These are phyloP conservation scores for Gorgonomyces haynaldii DNA, from an alignment of 192 early-diverging fungal genomes.

Conservation along the genomic window DNA sequence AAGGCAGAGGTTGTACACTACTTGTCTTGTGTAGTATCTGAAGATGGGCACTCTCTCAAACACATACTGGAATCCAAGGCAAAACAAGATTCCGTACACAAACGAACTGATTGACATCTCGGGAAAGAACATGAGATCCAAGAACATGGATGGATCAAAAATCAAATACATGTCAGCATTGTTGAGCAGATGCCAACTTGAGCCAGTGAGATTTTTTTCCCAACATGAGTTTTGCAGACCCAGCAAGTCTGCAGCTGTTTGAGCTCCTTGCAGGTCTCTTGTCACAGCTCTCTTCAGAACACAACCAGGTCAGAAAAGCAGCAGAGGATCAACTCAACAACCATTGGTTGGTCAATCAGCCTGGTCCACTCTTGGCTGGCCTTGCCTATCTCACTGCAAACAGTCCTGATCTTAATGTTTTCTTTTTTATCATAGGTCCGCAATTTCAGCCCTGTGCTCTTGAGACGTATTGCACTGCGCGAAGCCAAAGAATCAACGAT, in stretches of 20 bases:
- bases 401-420: constrained; percentile 32
- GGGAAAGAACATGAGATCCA: no score
- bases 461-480: constrained; percentile 55
- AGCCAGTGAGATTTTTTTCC: constrained; percentile 4
- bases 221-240: not conserved
- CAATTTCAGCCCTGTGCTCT: constrained; percentile 53
- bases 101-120: no score
- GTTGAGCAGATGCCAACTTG: not conserved
- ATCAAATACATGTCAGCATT: no score
- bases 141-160: no score
- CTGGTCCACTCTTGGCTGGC: constrained; percentile 43
- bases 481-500: not conserved
- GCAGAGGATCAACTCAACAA: constrained; percentile 52
- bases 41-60: no score
- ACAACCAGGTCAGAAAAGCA: constrained; percentile 48
- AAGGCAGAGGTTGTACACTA: no score
- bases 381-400: constrained; percentile 42
- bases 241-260: constrained; percentile 6
- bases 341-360: constrained; percentile 48
- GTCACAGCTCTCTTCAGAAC: constrained; percentile 29
- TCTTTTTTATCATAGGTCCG: constrained; percentile 36
- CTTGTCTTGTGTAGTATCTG: no score
- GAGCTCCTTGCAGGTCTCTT: constrained; percentile 25
- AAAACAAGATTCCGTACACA: no score
- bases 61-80: no score